Conservation (phyloP, 148 eudicot genomes). For the Pouteria glomerata region DNA sequence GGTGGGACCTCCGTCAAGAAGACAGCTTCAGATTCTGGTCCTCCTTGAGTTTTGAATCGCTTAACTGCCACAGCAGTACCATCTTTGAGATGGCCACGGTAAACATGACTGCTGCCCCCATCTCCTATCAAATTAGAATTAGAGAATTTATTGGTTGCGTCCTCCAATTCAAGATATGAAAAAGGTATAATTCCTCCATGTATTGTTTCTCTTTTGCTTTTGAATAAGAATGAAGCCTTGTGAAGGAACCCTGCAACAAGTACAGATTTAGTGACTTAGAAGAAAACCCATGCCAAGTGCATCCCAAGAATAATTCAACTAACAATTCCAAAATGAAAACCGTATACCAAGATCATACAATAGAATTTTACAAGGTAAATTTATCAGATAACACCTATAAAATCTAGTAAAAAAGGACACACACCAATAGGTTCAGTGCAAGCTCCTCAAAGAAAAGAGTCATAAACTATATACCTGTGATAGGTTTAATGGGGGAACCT, state of each 20-base stretch:
- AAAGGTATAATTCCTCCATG: conserved; percentile 56
- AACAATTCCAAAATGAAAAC: not conserved
- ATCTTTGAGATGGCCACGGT: conserved; percentile 66
- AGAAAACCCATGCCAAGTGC: not conserved
- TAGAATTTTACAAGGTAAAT: no score
- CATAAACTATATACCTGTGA: conserved; percentile 34
- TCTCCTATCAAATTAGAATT: conserved; percentile 69
- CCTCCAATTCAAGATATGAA: conserved; percentile 75
- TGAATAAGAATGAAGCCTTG: conserved; percentile 38
- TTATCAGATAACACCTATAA: no score
- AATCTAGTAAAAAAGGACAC: not conserved
- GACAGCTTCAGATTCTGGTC: conserved; percentile 56
- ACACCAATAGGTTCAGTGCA: not conserved
- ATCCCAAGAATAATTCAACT: not conserved
- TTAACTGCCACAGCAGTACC: conserved; percentile 76
- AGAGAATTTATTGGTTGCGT: conserved; percentile 73
- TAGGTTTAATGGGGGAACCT: conserved; percentile 25
- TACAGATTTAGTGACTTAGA: not conserved
- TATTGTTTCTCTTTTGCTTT: conserved; percentile 35
- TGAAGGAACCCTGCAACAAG: conserved; percentile 55
- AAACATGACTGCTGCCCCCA: conserved; percentile 92
- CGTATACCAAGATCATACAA: no score
- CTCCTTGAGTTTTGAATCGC: conserved; percentile 49
- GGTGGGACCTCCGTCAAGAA: conserved; percentile 67
- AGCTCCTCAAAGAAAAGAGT: not conserved